These are phyloP conservation scores for Helicocarpus griseus DNA, from an alignment of 2,329 filamentous ascomycete genomes.

Conservation along the genomic window DNA sequence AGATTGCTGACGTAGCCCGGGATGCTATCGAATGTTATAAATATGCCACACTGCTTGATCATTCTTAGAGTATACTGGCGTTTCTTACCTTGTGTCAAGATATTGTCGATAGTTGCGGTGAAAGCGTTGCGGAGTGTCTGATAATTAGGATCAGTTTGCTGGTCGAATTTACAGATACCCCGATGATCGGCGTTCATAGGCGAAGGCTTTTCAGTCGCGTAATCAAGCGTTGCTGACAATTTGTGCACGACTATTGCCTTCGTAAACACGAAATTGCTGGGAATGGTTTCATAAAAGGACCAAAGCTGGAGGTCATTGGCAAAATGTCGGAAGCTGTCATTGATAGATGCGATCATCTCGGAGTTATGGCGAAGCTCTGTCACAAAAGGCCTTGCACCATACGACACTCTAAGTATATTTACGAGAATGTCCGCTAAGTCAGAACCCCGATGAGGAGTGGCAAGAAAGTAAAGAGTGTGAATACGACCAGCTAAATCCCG, in stretches of 20 bases:
- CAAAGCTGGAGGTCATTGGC: conserved; percentile 20
- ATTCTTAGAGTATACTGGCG: background rate
- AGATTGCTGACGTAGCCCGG: background rate
- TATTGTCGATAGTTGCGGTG: conserved; percentile 19
- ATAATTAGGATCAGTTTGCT: conserved; percentile 23
- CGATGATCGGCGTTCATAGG: conserved; percentile 28
- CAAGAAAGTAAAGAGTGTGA: conserved; percentile 17
- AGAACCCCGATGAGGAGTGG: conserved; percentile 20
- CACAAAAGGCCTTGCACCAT: conserved; percentile 9
- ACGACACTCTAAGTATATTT: conserved; percentile 21
- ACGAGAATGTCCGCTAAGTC: conserved; percentile 12
- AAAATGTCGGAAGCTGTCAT: conserved; percentile 26
- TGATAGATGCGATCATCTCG: conserved; percentile 19
- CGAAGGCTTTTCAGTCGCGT: conserved; percentile 18
- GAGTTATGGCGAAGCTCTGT: conserved; percentile 8
- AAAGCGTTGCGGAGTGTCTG: conserved; percentile 24
- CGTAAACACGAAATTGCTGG: conserved; percentile 15
- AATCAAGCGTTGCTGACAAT: conserved; percentile 25
- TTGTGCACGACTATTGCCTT: conserved; percentile 23
- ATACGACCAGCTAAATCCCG: conserved; percentile 9
- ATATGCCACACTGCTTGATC: conserved; percentile 7
- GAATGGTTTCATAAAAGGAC: conserved; percentile 29
- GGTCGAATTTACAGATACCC: conserved; percentile 28
- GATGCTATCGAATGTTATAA: conserved; percentile 12
- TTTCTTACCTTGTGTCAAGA: conserved; percentile 8